Base-by-base conservation (phyloP, 345 rosid species). In the Hibiscus mutabilis region DNA sequence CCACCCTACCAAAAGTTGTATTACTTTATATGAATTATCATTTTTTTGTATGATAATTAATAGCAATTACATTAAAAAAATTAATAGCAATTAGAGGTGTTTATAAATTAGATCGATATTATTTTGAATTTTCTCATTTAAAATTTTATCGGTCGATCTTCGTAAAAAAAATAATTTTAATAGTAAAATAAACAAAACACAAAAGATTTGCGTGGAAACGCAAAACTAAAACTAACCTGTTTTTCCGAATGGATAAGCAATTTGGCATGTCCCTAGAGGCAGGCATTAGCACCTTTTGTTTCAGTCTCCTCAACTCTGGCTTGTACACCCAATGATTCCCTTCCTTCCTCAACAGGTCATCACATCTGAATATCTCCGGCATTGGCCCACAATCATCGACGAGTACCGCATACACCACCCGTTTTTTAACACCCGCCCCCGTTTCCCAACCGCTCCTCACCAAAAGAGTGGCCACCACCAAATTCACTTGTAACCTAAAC, bases 241-340 rank as follows among this genome's bases (percentile, higher is more conserved):
- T 35, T 75, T 68, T 5, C 85, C 78, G 63, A 63, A 76, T 2
- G 86, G 71, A 62, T 87, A 72, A 67, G 91, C 91, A 70, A 90
- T 71, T 44, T 77, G 89, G 88, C 98, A 94, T 74, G 98, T 79
- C 11, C 98, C 98, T 68, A 82, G 80, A 6, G 98, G 97, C 97
- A 6, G 98, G 97, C 97, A 94, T 86, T 8, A 78, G 63, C 49
- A 89, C 82, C 79, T 84, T 87, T 37, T 87, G 92, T 63, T 84
- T 82, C 68, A 94, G 56, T 69, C 86, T 84, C 44, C 58, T 72
- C 58, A 82, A 18, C 16, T 91, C 74, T 25, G 95, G 92, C 74
- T 79, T 84, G 60, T 94, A 94, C n/a, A 91, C 85, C 98, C 89
- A 77, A 70, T 84, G 81, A 25, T 85, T 84, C 6, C 78, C 88